Evolutionary conservation across 1,139 yeast species (phyloP).

Genomic region (Nakaseomyces delphensis): DNA sequence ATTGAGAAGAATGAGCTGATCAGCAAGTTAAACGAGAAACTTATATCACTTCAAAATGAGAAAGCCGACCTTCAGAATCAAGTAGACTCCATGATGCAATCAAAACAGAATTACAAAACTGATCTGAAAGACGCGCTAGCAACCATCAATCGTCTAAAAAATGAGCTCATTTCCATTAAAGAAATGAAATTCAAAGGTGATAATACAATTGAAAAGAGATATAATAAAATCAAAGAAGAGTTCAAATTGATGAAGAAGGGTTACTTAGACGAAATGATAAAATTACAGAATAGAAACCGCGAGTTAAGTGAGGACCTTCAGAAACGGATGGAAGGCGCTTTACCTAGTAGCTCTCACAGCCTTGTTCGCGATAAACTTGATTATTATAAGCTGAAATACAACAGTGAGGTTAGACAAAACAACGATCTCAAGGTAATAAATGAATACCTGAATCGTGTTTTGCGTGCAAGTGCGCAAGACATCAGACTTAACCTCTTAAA

Average conservation of each 20-base stretch:
- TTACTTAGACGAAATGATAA: slow-evolving; percentile 19
- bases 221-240: slow-evolving; percentile 12
- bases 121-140: slow-evolving; percentile 18
- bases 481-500: slow-evolving; percentile 25
- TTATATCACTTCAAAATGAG: slow-evolving; percentile 10
- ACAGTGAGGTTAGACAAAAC: slow-evolving; percentile 27
- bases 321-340: slow-evolving; percentile 9
- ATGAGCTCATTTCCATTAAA: slow-evolving; percentile 11
- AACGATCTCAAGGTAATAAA: slow-evolving; percentile 28
- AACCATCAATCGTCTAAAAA: slow-evolving; percentile 20
- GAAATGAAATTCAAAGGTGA: slow-evolving; percentile 6
- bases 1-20: slow-evolving; percentile 1
- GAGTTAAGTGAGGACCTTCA: slow-evolving; percentile 1
- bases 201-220: slow-evolving; percentile 15
- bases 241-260: slow-evolving; percentile 19
- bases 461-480: slow-evolving; percentile 27
- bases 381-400: slow-evolving; percentile 27
- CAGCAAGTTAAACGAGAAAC: slow-evolving; percentile 3
- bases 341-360: not conserved
- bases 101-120: slow-evolving; percentile 20
- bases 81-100: slow-evolving; percentile 13
- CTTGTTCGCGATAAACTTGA: slow-evolving; percentile 19
- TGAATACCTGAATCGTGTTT: slow-evolving; percentile 28
- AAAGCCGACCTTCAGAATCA: slow-evolving; percentile 10
- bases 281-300: slow-evolving; percentile 23